phyloP scores from a whole-genome alignment of 2,329 filamentous ascomycete species.

The Dactylonectria estremocensis region DNA sequence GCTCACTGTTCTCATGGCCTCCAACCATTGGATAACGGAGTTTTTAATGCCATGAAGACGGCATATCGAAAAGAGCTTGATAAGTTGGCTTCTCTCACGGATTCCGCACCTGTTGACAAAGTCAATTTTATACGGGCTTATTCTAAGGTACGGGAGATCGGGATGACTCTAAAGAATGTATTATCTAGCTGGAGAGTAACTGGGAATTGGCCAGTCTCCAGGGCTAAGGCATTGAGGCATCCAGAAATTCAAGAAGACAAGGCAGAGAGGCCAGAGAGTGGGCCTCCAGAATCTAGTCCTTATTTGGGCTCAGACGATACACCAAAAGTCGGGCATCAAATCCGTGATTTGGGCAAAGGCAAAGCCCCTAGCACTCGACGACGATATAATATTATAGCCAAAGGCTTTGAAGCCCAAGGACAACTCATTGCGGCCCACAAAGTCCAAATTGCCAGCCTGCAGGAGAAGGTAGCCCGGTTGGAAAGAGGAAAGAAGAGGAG shows the following conservation, averaged over 20 bases:
- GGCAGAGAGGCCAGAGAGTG: not conserved
- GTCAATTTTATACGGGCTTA: conserved; percentile 4
- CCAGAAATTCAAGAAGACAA: not conserved
- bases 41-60: no score
- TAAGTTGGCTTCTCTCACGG: not conserved
- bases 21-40: no score
- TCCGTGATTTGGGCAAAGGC: not conserved
- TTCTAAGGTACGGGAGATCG: not conserved
- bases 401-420: not conserved
- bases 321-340: not conserved
- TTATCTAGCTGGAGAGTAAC: conserved; percentile 4
- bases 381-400: not conserved
- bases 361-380: not conserved
- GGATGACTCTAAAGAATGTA: not conserved
- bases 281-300: not conserved
- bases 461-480: not conserved
- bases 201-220: not conserved
- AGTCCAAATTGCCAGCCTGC: not conserved
- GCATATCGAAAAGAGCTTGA: conserved; percentile 5
- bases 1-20: not conserved
- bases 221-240: not conserved
- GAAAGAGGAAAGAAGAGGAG: not conserved
- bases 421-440: not conserved
- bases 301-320: no score
- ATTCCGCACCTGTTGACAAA: conserved; percentile 5